These are phyloP conservation scores for Phytophthora palmivora DNA, from an alignment of 352 stramenopile species.

Conservation along the genomic window DNA sequence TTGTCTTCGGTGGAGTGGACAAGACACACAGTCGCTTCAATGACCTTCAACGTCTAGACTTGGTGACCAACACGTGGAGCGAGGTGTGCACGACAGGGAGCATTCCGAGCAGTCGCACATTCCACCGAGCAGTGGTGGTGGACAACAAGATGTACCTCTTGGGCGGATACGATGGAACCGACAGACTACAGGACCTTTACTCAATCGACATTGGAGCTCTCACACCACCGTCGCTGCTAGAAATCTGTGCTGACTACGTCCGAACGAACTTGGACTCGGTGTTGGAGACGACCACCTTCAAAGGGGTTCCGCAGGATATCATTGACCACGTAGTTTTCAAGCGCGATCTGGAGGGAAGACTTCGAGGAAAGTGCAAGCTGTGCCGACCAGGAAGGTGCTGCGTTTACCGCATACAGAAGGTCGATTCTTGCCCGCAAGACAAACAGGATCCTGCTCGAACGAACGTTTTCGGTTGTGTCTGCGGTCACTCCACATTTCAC, in stretches of 20 bases:
- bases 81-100: slow-evolving; percentile 83
- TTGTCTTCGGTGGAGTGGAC: slow-evolving; percentile 91
- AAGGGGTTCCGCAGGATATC: slow-evolving; percentile 77
- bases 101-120: slow-evolving; percentile 86
- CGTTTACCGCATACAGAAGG: slow-evolving; percentile 64
- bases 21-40: slow-evolving; percentile 91
- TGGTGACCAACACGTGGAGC: slow-evolving; percentile 86
- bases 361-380: slow-evolving; percentile 81
- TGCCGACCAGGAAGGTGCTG: slow-evolving; percentile 75
- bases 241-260: slow-evolving; percentile 78
- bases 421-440: slow-evolving; percentile 32
- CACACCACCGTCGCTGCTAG: slow-evolving; percentile 70
- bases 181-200: slow-evolving; percentile 87
- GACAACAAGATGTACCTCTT: slow-evolving; percentile 87
- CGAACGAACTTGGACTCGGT: slow-evolving; percentile 73
- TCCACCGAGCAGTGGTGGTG: slow-evolving; percentile 85
- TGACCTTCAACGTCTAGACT: slow-evolving; percentile 81
- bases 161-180: slow-evolving; percentile 85
- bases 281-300: slow-evolving; percentile 74
- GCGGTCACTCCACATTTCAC: slow-evolving; percentile 76
- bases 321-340: slow-evolving; percentile 85
- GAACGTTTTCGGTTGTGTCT: slow-evolving; percentile 61
- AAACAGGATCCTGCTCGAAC: slow-evolving; percentile 34
- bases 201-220: slow-evolving; percentile 85
- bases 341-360: slow-evolving; percentile 61